A percentile compares a stretch with the other conserved stretches of the same genome.
phyloP scores from a whole-genome alignment of 2,329 filamentous ascomycete genomes.

The Curvularia spicifera region DNA sequence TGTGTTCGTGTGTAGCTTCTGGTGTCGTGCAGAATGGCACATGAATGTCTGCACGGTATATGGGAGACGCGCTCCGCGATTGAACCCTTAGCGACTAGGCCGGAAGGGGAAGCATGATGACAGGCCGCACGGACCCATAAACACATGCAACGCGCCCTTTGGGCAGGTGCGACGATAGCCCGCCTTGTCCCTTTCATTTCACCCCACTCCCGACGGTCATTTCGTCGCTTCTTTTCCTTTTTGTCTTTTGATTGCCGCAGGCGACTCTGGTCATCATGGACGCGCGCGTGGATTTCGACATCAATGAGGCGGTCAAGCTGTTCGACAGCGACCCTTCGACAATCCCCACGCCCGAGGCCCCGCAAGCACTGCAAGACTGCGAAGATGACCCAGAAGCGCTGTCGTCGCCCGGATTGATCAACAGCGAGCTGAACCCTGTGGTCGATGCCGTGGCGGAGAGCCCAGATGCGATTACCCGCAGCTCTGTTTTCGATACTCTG shows the following conservation, averaged over 20 bases:
- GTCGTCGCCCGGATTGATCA: constrained; percentile 75
- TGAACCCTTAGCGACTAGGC: constrained; percentile 19
- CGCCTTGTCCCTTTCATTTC: constrained; percentile 23
- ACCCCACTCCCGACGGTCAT: constrained; percentile 21
- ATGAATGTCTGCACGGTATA: constrained; percentile 13
- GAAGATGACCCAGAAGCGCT: constrained; percentile 89
- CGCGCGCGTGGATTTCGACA: constrained; percentile 78
- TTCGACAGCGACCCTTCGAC: constrained; percentile 92
- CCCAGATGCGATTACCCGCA: constrained; percentile 83
- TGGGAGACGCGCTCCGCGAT: constrained; percentile 16
- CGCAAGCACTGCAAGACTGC: constrained; percentile 82
- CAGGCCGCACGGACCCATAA: constrained; percentile 21
- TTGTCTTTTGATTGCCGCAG: constrained; percentile 17
- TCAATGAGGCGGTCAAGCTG: constrained; percentile 94
- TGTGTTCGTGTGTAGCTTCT: constrained; percentile 11
- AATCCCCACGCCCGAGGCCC: constrained; percentile 85
- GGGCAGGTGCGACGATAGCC: constrained; percentile 22
- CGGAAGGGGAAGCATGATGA: constrained; percentile 24
- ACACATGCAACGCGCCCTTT: constrained; percentile 29
- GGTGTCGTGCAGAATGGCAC: constrained; percentile 19
- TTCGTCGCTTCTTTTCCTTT: constrained; percentile 26
- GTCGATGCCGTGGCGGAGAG: constrained; percentile 91
- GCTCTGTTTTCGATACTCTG: constrained; percentile 84
- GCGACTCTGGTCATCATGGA: constrained; percentile 63
- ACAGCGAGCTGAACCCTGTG: constrained; percentile 86